Base-by-base conservation (phyloP, 164 flowering plant species). In the Houttuynia cordata region DNA sequence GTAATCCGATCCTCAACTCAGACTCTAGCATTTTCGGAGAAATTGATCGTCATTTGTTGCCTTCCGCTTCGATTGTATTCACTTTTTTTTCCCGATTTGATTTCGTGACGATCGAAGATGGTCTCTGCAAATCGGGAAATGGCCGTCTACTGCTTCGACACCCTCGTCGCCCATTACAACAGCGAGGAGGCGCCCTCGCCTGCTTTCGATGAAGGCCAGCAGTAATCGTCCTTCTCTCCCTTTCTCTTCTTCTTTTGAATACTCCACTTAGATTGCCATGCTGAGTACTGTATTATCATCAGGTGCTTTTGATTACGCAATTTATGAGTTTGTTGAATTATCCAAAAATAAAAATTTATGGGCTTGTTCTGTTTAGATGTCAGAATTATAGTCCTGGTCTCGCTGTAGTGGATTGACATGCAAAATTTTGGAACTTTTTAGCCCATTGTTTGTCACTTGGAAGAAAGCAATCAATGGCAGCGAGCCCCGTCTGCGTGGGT, bases 361-460 rank as follows among this genome's bases (percentile, higher is more conserved):
- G 9, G 34, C 1, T 30, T 34, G 25, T 37, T n/a, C 12, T 57
- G 59, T 20, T 37, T 34, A 3, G 10, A 1, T 17, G 18, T 34
- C 9, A 17, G 1, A 12, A 34, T 57, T 34, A 3, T 7, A 1
- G 12, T 13, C 30, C 6, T 24, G 12, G 30, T n/a, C 42, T 49
- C 50, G 37, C 37, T 30, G 49, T 42, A 1, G 4, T 42, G 17
- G 49, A 42, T 8, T 42, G 49, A 42, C 17, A 14, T 42, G 49
- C 4, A 42, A 42, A 42, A 8, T 30, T 10, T 1, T 42, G 49
- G 1, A 10, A 40, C 10, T 12, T 63, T 67, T 62, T 85, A 93
- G 99, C 75, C 99, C 99, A 57, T 72, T 93, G 79, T 93, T 93
- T 77, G 99, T 93, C 54, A 93, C 99, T 15, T 93, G 99, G 99